Base-by-base conservation (phyloP, 768 basidiomycete species). In the Leucogyrophana mollusca region DNA sequence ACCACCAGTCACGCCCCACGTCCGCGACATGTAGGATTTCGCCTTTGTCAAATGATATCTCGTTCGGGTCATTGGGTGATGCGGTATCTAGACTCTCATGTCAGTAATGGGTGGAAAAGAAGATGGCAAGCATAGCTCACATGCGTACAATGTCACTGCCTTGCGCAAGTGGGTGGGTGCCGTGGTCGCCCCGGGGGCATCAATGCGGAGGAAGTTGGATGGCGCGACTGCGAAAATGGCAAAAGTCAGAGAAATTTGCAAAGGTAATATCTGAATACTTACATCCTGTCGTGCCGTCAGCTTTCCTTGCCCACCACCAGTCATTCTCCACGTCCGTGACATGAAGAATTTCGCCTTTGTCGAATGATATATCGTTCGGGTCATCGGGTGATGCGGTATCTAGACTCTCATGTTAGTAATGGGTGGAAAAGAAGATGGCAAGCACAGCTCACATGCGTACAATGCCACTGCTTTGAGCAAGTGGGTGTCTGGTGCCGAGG, bases 351-450 rank as follows among this genome's bases (percentile, higher is more conserved):
- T 83, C 82, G 22, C 79, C 78, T 59, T 82, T 82, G 24, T 67
- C 54, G 58, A 84, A 83, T 32, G 75, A 75, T 32, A 84, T 74
- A 55, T 84, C 82, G 56, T 79, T 81, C 9, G 82, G 80, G 54
- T 84, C 82, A 42, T 82, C 80, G 0, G 74, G 56, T 10, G 33
- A 34, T 10, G 33, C 33, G 16, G 16, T 10, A 34, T 34, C 33
- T 34, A n/a, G n/a, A n/a, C n/a, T n/a, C n/a, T n/a, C n/a, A n/a
- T n/a, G n/a, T n/a, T n/a, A n/a, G n/a, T n/a, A n/a, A n/a, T n/a
- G n/a, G n/a, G n/a, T n/a, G n/a, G n/a, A n/a, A n/a, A n/a, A n/a
- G n/a, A n/a, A n/a, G n/a, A n/a, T n/a, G n/a, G n/a, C n/a, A n/a
- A n/a, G n/a, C n/a, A n/a, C 33, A 34, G 68, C 71, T 58, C 51